Evolutionary conservation across 2,329 filamentous ascomycete species (phyloP), one percentile per base, ranked within the genome.

Genomic region (Trichoderma sp.): DNA sequence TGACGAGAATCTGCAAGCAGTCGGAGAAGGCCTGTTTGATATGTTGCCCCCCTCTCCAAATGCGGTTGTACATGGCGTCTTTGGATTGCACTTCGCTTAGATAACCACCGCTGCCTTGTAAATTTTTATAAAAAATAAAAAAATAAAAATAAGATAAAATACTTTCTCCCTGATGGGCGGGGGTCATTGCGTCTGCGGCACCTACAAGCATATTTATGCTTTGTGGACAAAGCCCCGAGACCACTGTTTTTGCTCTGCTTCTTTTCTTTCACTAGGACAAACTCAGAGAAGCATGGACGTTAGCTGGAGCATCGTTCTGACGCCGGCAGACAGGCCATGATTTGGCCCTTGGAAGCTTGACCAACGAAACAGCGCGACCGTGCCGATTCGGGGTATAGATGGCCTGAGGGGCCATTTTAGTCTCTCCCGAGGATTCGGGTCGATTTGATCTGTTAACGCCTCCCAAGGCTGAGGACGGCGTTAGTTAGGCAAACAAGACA

Each of bases 381-480:
- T 78, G 79, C 74, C 68, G 64, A 73, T 73, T 75, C 75, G 75
- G 69, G 69, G 75, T 71, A 67, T 76, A 66, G 75, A 64, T 64
- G 53, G 69, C 62, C 75, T 67, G 60, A 72, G 63, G 75, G 69
- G 62, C 69, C 77, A 78, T 81, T 82, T 83, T 85, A 85, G 84
- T 83, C 82, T 80, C 80, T 84, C 82, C 84, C 84, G 80, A 80
- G 80, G 79, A 79, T 77, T 81, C 79, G 84, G 84, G 82, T 84
- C 84, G 81, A 81, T 81, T 74, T 81, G 81, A 83, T 83, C 83
- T 83, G 80, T 72, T 82, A 80, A 81, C 79, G 80, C 80, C 80
- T 56, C 72, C 64, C 45, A 75, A 69, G 53, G 50, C 64, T 59
- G 50, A 74, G 24, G n/a, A 31, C 33, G n/a, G 31, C 50, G 16